These are phyloP conservation scores for Hypocrella siamensis DNA, from an alignment of 2,329 filamentous ascomycete genomes.

Conservation along the genomic window DNA sequence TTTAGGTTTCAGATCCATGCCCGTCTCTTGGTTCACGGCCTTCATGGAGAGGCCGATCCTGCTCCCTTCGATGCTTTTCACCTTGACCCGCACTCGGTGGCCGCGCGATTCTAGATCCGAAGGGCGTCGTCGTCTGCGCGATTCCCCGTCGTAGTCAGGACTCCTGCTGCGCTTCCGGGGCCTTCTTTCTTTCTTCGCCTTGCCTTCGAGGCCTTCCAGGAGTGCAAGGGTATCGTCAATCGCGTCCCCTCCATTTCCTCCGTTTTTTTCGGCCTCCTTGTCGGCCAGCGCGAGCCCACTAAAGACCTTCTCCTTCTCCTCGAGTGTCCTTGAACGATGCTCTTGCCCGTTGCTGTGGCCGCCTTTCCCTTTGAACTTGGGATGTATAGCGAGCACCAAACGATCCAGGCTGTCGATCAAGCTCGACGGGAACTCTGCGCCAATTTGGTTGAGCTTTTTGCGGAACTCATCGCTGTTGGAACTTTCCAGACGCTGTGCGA, in stretches of 20 bases:
- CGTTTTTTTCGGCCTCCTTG: conserved; percentile 30
- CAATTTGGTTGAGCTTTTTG: conserved; percentile 56
- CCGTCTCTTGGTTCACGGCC: conserved; percentile 82
- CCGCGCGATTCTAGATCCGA: conserved; percentile 70
- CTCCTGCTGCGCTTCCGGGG: conserved; percentile 44
- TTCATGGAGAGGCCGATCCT: conserved; percentile 91
- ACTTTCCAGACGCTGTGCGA: conserved; percentile 72
- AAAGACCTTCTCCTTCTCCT: conserved; percentile 77
- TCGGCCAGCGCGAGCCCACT: conserved; percentile 80
- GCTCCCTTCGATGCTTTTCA: conserved; percentile 68
- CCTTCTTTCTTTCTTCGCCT: conserved; percentile 33
- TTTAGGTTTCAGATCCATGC: conserved; percentile 67
- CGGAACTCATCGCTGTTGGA: conserved; percentile 59
- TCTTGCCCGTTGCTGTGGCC: conserved; percentile 22
- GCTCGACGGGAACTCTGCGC: conserved; percentile 70
- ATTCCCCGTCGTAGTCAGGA: conserved; percentile 28
- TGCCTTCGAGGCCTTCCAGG: conserved; percentile 70
- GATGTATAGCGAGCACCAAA: conserved; percentile 77
- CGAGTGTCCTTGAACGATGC: conserved; percentile 28
- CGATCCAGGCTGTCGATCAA: conserved; percentile 85
- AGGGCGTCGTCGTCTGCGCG: conserved; percentile 30
- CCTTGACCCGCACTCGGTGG: conserved; percentile 83
- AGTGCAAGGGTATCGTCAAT: conserved; percentile 89
- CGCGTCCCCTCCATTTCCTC: conserved; percentile 37
- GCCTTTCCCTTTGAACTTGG: conserved; percentile 57